Percentiles rank a stretch among this genome's conserved stretches.
Evolutionary conservation across 768 basidiomycete species (phyloP).

Genomic region (Boletus reticuloceps): DNA sequence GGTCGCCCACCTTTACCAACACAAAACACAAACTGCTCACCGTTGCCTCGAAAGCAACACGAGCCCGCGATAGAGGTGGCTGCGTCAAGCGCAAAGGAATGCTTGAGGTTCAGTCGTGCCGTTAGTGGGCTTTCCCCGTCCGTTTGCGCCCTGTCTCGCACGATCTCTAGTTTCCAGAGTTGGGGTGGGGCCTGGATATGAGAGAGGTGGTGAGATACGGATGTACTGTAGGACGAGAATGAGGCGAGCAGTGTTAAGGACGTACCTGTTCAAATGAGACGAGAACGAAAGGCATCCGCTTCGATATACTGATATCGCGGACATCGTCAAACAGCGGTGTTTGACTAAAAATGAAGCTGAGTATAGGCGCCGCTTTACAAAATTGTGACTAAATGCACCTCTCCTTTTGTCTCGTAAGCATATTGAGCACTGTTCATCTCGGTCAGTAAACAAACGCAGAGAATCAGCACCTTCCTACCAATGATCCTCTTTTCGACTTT

Average conservation of each 20-base stretch:
- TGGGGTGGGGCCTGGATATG: conserved; percentile 60
- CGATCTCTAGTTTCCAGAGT: conserved; percentile 66
- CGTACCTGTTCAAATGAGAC: conserved; percentile 33
- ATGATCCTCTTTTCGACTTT: conserved; percentile 52
- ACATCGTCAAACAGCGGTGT: conserved; percentile 52
- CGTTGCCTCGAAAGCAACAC: conserved; percentile 76
- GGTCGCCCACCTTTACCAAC: conserved; percentile 64
- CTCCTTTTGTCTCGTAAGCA: conserved; percentile 43
- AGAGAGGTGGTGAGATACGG: background rate
- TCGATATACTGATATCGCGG: conserved; percentile 49
- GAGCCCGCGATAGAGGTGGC: conserved; percentile 73
- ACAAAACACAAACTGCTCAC: conserved; percentile 75
- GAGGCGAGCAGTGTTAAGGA: background rate
- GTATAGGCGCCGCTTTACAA: background rate
- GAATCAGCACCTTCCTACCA: conserved; percentile 29
- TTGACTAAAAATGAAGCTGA: conserved; percentile 33
- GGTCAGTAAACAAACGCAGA: conserved; percentile 2
- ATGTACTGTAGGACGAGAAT: background rate
- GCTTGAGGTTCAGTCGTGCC: conserved; percentile 41
- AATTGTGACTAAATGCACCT: conserved; percentile 32
- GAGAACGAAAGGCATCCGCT: conserved; percentile 40
- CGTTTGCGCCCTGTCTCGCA: conserved; percentile 47
- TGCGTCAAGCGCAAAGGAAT: conserved; percentile 64
- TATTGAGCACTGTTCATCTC: conserved; percentile 42
- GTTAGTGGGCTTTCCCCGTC: conserved; percentile 17